A percentile compares a stretch with the other conserved stretches of the same genome.
Conservation (phyloP, 768 basidiomycete genomes). For the Xanthoconium purpureum region DNA sequence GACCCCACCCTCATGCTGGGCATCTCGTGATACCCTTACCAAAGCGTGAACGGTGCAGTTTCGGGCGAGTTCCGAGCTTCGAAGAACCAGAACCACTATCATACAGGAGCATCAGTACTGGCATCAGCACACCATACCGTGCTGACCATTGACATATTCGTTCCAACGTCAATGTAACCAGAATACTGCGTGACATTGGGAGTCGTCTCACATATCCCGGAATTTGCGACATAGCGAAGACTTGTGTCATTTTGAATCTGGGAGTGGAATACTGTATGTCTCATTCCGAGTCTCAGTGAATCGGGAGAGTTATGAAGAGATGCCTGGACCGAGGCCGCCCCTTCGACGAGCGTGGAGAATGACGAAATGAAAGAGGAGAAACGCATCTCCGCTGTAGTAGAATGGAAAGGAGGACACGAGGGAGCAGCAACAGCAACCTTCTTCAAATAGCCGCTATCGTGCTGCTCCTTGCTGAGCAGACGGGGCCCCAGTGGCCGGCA, state of each 20-base stretch:
- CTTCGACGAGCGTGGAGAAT: not conserved
- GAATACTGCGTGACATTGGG: conserved; percentile 57
- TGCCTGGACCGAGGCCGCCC: not conserved
- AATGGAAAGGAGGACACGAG: no score
- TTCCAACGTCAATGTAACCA: conserved; percentile 58
- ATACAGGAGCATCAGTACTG: conserved; percentile 1
- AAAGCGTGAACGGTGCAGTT: conserved; percentile 63
- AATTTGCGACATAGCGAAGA: conserved; percentile 52
- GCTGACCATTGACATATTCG: conserved; percentile 56
- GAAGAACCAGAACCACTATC: conserved; percentile 75
- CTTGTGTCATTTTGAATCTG: conserved; percentile 20
- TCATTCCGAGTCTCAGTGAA: not conserved
- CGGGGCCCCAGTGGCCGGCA: no score
- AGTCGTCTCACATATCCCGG: conserved; percentile 65
- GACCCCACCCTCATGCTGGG: not conserved
- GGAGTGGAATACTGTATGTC: conserved; percentile 10
- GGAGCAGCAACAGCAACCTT: no score
- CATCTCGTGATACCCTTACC: conserved; percentile 34
- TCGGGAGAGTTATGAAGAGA: not conserved
- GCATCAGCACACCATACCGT: not conserved
- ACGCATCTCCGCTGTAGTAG: no score
- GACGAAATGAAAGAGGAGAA: not conserved
- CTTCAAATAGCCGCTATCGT: no score
- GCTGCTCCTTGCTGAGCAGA: no score
- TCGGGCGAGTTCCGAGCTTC: conserved; percentile 58